Evolutionary conservation across 2,329 filamentous ascomycete species (phyloP).

Genomic region (Coniochaeta sp.): DNA sequence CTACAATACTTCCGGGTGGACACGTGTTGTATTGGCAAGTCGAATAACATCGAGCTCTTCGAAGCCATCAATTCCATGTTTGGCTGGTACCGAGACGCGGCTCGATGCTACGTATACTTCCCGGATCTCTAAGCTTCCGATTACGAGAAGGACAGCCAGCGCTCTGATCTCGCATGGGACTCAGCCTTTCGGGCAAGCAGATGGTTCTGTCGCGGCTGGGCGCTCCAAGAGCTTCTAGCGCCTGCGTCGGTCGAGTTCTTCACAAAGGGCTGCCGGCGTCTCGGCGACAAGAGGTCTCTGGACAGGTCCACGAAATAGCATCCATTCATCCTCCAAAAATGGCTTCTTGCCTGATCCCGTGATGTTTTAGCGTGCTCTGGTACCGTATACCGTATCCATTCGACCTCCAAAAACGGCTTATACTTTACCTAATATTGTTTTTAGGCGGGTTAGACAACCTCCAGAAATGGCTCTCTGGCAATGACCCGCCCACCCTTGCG

Average conservation of each 20-base stretch:
- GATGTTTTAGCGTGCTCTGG: too few species aligned
- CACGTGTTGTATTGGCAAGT: not conserved
- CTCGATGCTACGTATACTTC: not conserved
- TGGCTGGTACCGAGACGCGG: not conserved
- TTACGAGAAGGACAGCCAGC: not conserved
- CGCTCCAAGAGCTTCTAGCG: constrained; percentile 8
- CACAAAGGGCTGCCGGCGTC: constrained; percentile 7
- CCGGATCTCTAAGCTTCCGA: not conserved
- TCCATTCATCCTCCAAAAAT: too few species aligned
- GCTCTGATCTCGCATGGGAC: not conserved
- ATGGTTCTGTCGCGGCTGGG: constrained; percentile 5
- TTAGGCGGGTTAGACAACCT: too few species aligned
- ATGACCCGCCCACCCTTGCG: too few species aligned
- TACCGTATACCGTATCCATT: too few species aligned
- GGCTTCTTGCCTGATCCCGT: too few species aligned
- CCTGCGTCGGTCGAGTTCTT: constrained; percentile 18
- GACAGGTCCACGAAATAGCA: constrained; percentile 15
- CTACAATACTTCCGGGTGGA: not conserved
- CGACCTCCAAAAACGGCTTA: too few species aligned
- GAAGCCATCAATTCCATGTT: not conserved
- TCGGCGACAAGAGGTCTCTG: constrained; percentile 15
- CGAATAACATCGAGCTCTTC: not conserved
- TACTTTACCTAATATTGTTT: too few species aligned
- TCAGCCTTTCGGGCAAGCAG: constrained; percentile 3
- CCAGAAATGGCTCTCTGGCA: too few species aligned